Evolutionary conservation across 2,329 filamentous ascomycete genomes (phyloP), one percentile per base, ranked within the genome.

Genomic region (Emmonsia crescens): DNA sequence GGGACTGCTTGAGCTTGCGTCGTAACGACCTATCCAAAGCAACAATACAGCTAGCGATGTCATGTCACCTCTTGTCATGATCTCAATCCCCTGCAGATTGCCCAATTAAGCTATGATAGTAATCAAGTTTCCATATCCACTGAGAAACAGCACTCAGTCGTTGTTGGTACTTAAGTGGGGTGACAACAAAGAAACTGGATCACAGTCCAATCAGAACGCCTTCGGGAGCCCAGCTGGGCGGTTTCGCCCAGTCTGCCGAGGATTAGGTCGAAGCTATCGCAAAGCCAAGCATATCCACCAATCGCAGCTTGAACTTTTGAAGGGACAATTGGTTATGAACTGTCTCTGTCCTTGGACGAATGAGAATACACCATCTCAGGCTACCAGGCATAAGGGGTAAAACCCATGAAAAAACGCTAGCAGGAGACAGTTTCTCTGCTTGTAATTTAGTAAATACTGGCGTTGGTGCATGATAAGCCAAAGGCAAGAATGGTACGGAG

Each of bases 41-140:
- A 44, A 19, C 31, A 44, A 57, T 44, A 38, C 55, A 38, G 40
- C 36, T 44, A 31, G 36, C 40, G n/a, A 57, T 38, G 24, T 57
- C 55, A 46, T 57, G 55, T 57, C 55, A 42, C n/a, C 38, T 14
- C 38, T 57, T 42, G 33, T 44, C 36, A 44, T 29, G 36, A 21
- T 57, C 38, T 57, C 55, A 3, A 44, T 46, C 40, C 55, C 55
- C 55, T 57, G 55, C 55, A 44, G 40, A 42, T 46, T 57, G 16
- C 36, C 24, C 55, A 12, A 29, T 44, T 57, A 57, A 21, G 29
- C 38, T n/a, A 8, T 42, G 38, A 14, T 40, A 24, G 54, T 27
- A 38, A 42, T 40, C 54, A 57, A 21, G 54, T 38, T 57, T 57
- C 24, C n/a, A 12, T 24, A 9, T 3, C 31, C 21, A 16, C 36